Base-by-base conservation (phyloP, 768 basidiomycete genomes). In the Russula brevipes region DNA sequence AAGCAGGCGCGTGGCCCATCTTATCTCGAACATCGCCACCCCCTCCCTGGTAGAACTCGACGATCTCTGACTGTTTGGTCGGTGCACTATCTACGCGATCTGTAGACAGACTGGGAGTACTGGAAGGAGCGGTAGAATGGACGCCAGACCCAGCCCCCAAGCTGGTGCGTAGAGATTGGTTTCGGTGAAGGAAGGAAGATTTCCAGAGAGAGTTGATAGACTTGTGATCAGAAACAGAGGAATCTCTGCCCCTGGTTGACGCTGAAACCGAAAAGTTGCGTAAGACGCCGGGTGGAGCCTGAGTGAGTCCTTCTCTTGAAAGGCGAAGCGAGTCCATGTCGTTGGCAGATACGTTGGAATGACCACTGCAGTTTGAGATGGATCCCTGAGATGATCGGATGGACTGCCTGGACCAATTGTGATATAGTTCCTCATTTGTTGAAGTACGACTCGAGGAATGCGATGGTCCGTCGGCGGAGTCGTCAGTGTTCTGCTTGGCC, bases 41-140 rank as follows among this genome's bases (percentile, higher is more conserved):
- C 41, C 88, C 85, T 75, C 94, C 91, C 71, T 98, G 96, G 74
- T 97, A 98, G 77, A 98, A 98, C 71, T 95, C 94, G 74, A 99
- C 96, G 66, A 99, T 98, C 76, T 96, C 94, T 16, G 84, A 85
- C 14, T 88, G 84, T 75, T 90, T 92, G 44, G 82, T 81, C 35
- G 72, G 71, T 0, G 74, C 71, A 45, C 75, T 24, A 60, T 46
- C 71, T 49, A 58, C 59, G 65, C 68, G 58, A 46, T 66, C 87
- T 69, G 91, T 90, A 74, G 81, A 85, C 54, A 93, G 79, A 58
- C 80, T 91, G 39, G 86, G 88, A 4, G 91, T 94, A 73, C 93
- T 88, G 71, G 77, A 66, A 70, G 77, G 57, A 67, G 63, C 69
- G 8, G 71, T 70, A 45, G 64, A 61, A 55, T 66, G 66, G 30